Conservation (phyloP, 371 early-diverging fungal genomes). For the Haplosporangium sp. region DNA sequence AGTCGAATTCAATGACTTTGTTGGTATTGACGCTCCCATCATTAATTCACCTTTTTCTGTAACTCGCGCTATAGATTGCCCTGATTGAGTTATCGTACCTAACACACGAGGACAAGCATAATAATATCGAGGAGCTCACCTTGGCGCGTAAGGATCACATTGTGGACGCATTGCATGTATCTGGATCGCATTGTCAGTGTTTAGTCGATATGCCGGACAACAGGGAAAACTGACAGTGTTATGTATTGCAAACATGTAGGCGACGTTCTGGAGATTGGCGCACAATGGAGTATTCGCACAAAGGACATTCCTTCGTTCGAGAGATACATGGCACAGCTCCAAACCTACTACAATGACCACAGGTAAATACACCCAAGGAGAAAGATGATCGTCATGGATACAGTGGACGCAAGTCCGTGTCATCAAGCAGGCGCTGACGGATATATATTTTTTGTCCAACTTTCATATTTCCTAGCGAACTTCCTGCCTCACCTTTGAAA, state of each 20-base stretch:
- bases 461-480: constrained; percentile 42
- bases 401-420: neutral
- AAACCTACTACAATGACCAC: constrained; percentile 89
- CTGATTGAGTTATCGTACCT: constrained; percentile 80
- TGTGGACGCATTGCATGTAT: neutral
- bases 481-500: constrained; percentile 85
- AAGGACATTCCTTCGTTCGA: constrained; percentile 93
- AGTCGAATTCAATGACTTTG: neutral
- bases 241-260: constrained; percentile 59
- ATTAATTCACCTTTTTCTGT: neutral
- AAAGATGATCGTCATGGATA: no score
- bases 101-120: constrained; percentile 67
- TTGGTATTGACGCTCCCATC: neutral
- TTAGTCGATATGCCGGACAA: no score
- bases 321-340: constrained; percentile 93
- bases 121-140: constrained; percentile 72
- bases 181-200: neutral
- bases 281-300: constrained; percentile 84
- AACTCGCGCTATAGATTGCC: constrained; percentile 65
- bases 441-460: neutral
- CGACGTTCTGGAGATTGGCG: constrained; percentile 92
- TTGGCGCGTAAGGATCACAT: constrained; percentile 72
- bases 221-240: no score
- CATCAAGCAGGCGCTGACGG: neutral
- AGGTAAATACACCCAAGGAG: constrained; percentile 59